phyloP scores from a whole-genome alignment of 768 basidiomycete genomes.

The Podaxis sp. region DNA sequence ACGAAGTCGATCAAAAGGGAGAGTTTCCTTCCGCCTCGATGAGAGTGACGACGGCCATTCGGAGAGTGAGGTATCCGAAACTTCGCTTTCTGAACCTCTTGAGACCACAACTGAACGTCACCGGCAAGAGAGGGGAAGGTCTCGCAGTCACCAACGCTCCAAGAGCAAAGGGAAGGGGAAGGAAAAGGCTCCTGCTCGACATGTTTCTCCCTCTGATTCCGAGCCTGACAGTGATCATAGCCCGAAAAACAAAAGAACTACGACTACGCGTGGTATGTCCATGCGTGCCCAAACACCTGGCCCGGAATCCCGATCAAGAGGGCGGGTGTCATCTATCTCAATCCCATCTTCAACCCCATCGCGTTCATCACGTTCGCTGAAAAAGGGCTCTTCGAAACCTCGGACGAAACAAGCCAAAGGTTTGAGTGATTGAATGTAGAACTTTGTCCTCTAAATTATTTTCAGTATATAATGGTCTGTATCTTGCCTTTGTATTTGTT shows the following conservation, averaged over 20 bases:
- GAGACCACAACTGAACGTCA: not conserved
- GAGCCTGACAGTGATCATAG: constrained; percentile 9
- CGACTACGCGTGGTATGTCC: not conserved
- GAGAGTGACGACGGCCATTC: constrained; percentile 24
- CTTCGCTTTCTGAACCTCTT: constrained; percentile 7
- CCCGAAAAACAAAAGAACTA: not conserved
- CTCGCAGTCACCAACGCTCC: not conserved
- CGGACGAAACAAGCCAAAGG: not conserved
- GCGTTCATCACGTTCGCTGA: not conserved
- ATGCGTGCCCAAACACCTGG: not conserved
- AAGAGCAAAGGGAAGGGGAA: constrained; percentile 20
- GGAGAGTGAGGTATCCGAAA: constrained; percentile 15
- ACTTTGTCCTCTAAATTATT: not conserved
- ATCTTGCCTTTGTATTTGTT: not conserved
- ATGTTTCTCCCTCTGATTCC: not conserved
- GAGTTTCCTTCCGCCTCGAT: constrained; percentile 57
- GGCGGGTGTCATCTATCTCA: not conserved
- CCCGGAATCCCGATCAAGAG: not conserved
- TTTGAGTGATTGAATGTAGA: not conserved
- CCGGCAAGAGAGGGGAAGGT: not conserved
- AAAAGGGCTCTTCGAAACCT: not conserved
- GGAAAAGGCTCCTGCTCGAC: constrained; percentile 2
- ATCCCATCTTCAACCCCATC: not conserved
- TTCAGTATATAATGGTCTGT: not conserved
- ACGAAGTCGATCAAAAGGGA: constrained; percentile 53